phyloP scores from a whole-genome alignment of 768 basidiomycete species.

The Tricholoma matsutake region DNA sequence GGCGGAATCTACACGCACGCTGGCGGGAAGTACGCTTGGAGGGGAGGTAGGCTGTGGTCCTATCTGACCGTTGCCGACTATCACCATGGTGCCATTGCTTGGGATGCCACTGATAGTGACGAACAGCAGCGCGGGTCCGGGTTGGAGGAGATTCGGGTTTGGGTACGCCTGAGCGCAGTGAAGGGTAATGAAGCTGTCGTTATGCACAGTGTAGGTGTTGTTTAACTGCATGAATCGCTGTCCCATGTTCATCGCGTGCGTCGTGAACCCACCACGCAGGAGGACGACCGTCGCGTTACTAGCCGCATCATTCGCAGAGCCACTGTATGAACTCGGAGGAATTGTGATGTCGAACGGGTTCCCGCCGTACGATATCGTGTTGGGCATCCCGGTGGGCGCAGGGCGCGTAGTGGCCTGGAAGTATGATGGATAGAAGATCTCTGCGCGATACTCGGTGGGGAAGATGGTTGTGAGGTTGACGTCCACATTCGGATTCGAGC shows the following conservation, averaged over 20 bases:
- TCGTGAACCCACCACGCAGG: constrained; percentile 82
- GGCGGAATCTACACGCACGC: constrained; percentile 41
- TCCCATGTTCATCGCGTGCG: constrained; percentile 87
- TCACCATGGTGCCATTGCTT: constrained; percentile 72
- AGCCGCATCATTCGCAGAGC: constrained; percentile 65
- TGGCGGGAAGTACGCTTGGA: constrained; percentile 47
- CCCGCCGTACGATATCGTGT: constrained; percentile 83
- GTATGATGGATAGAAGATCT: constrained; percentile 91
- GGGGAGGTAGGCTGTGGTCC: constrained; percentile 58
- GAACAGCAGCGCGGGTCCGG: constrained; percentile 83
- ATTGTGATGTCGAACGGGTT: constrained; percentile 72
- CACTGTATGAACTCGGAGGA: constrained; percentile 61
- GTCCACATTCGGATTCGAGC: constrained; percentile 92
- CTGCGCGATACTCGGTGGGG: constrained; percentile 79
- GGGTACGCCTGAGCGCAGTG: constrained; percentile 83
- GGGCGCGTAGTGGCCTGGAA: constrained; percentile 72
- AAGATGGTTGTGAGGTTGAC: constrained; percentile 58
- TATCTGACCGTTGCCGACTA: constrained; percentile 77
- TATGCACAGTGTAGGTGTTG: constrained; percentile 78
- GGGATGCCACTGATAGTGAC: constrained; percentile 86
- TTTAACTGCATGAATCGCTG: constrained; percentile 81
- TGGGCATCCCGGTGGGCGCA: constrained; percentile 62
- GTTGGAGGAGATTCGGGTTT: constrained; percentile 82
- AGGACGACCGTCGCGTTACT: constrained; percentile 74
- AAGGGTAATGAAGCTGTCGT: constrained; percentile 71